These are phyloP conservation scores for Verticillium albo-atrum DNA, from an alignment of 2,329 filamentous ascomycete genomes.

Conservation along the genomic window DNA sequence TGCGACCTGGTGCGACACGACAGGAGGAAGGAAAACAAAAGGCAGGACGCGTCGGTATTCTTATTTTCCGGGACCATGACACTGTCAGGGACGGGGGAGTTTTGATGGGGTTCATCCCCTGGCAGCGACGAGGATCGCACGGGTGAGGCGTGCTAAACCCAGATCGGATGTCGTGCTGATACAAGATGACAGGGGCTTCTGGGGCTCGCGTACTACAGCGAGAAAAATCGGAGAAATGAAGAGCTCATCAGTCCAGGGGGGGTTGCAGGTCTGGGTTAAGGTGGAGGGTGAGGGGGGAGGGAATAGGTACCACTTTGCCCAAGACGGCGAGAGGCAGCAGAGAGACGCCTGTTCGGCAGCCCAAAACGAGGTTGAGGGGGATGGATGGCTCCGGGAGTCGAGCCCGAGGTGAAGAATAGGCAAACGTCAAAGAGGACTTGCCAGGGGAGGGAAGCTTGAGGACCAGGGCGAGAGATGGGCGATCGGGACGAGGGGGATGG, in stretches of 20 bases:
- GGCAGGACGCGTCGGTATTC: slow-evolving; percentile 44
- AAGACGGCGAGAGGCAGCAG: background rate
- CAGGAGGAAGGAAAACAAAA: slow-evolving; percentile 32
- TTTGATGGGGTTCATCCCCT: slow-evolving; percentile 32
- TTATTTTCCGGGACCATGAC: slow-evolving; percentile 41
- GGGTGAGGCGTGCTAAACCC: slow-evolving; percentile 44
- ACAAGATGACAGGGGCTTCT: slow-evolving; percentile 12
- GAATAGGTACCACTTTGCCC: background rate
- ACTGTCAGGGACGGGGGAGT: slow-evolving; percentile 40
- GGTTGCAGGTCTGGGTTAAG: slow-evolving; percentile 1
- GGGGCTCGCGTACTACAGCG: slow-evolving; percentile 10
- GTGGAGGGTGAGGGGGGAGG: slow-evolving; percentile 4
- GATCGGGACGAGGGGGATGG: slow-evolving; percentile 21
- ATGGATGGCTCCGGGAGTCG: background rate
- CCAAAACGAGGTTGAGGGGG: background rate
- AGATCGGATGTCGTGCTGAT: slow-evolving; percentile 21
- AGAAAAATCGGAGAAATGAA: slow-evolving; percentile 13
- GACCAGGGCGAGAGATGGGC: background rate
- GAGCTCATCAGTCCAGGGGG: background rate
- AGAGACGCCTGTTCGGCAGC: background rate
- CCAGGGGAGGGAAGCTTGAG: background rate
- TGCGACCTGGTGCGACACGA: slow-evolving; percentile 20
- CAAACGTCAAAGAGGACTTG: background rate
- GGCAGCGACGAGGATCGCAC: slow-evolving; percentile 40
- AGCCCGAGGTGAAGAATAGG: background rate